Base-by-base conservation (phyloP, 805 yeast species). In the Pichia thaimueangensis region DNA sequence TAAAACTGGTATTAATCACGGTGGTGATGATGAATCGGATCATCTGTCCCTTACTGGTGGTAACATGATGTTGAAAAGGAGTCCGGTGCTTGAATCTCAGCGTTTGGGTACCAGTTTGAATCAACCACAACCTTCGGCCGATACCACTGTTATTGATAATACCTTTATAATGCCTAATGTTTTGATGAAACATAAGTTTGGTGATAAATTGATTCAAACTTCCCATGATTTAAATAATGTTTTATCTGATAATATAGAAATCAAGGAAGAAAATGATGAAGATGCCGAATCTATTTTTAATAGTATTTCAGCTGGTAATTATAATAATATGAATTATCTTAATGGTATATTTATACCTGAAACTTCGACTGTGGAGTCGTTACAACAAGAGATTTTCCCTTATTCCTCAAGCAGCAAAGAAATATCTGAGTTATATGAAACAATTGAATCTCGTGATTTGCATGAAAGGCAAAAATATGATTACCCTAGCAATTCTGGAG, bases 121-220 rank as follows among this genome's bases (percentile, higher is more conserved):
- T 21, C 15, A 27, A 21, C 15, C 8, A 16, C 24, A 37, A 19
- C 30, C 28, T 10, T 30, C 42, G 6, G 27, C 45, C 2, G 20
- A 39, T 21, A 28, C 17, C 30, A 29, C 39, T 21, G 42, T 32
- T 3, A 33, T 29, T 21, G 39, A 44, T 11, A 44, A 34, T 21
- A 34, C 48, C 4, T 58, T 57, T 36, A 49, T 59, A 21, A 51
- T 53, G 20, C 64, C 64, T 4, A 48, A 59, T 4, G 47, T 56
- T 47, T 38, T 59, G 21, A 47, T 57, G 47, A 59, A 55, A 29
- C 32, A 38, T 28, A 56, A 56, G 39, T 59, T 58, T 46, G 62
- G 62, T 17, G 62, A 60, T 22, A 56, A 53, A 39, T 37, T 58
- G 19, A n/a, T 37, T 4, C 35, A 35, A 28, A 23, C 43, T 6